Conservation (phyloP, 2,329 filamentous ascomycete species). For the Ilyonectria robusta region DNA sequence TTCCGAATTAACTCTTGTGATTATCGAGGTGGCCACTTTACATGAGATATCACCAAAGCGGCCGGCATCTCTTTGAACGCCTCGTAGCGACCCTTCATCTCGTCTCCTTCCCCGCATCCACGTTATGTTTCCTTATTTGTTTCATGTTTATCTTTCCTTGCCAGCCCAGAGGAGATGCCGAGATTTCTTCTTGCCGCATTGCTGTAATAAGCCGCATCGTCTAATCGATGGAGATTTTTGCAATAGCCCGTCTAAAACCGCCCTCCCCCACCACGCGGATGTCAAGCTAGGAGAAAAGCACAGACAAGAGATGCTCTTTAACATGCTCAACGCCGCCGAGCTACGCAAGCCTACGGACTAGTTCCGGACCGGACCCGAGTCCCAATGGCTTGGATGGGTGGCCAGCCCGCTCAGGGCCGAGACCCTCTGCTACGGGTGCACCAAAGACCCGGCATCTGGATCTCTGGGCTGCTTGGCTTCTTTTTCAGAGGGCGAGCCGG, state of each 20-base stretch:
- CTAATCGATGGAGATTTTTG: not conserved
- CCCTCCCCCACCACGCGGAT: not conserved
- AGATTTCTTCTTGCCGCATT: not conserved
- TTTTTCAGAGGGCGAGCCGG: not conserved
- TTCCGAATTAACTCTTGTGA: too few species aligned
- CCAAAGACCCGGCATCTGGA: constrained; percentile 21
- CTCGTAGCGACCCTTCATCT: not conserved
- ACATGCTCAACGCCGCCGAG: not conserved
- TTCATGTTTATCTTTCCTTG: not conserved
- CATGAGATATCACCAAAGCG: too few species aligned
- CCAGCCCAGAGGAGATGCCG: not conserved
- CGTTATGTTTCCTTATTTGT: not conserved
- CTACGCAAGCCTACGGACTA: constrained; percentile 9
- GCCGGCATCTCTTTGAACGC: not conserved
- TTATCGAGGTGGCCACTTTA: too few species aligned
- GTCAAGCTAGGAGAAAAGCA: constrained; percentile 1
- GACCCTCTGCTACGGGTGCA: constrained; percentile 15
- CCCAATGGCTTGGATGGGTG: constrained; percentile 13
- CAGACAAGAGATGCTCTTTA: constrained; percentile 10
- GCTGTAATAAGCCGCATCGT: not conserved
- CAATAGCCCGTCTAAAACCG: not conserved
- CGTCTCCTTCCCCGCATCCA: not conserved
- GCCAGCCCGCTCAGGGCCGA: not conserved
- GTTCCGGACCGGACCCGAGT: constrained; percentile 10
- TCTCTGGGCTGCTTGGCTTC: not conserved